A percentile compares a stretch with the other conserved stretches of the same genome.
These are phyloP conservation scores for Aquilaria malaccensis DNA, from an alignment of 345 rosid species.

Conservation along the genomic window DNA sequence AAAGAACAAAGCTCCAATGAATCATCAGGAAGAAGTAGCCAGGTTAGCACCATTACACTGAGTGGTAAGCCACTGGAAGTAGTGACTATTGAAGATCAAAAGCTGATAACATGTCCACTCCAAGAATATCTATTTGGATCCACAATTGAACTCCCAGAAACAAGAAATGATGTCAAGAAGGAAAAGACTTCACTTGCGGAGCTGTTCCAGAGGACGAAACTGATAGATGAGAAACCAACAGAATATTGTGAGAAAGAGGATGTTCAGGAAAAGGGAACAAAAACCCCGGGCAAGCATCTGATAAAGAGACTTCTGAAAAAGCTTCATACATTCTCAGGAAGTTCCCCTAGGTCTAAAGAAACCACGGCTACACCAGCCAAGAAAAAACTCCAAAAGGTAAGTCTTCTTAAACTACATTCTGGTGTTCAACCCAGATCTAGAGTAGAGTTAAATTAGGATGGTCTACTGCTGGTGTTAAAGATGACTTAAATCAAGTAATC, in stretches of 20 bases:
- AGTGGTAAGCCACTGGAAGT: slow-evolving; percentile 42
- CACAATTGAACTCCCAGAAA: slow-evolving; percentile 46
- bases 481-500: too few relatives aligned
- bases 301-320: slow-evolving; percentile 59
- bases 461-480: too few relatives aligned
- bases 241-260: slow-evolving; percentile 32
- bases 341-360: slow-evolving; percentile 19
- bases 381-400: slow-evolving; percentile 65
- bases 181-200: slow-evolving; percentile 68
- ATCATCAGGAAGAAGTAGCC: slow-evolving; percentile 60
- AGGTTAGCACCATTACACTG: slow-evolving; percentile 51
- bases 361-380: slow-evolving; percentile 34
- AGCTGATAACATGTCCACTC: slow-evolving; percentile 49
- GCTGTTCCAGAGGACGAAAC: slow-evolving; percentile 54
- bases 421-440: too few relatives aligned
- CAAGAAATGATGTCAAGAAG: slow-evolving; percentile 38
- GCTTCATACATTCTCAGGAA: slow-evolving; percentile 38
- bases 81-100: slow-evolving; percentile 36
- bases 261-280: slow-evolving; percentile 36
- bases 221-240: slow-evolving; percentile 28
- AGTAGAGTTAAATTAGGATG: too few relatives aligned
- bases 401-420: slow-evolving; percentile 16
- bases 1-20: slow-evolving; percentile 50
- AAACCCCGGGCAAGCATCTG: slow-evolving; percentile 48
- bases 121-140: slow-evolving; percentile 81